Base-by-base conservation (phyloP, 2,329 filamentous ascomycete species). In the Akanthomyces lecanii region DNA sequence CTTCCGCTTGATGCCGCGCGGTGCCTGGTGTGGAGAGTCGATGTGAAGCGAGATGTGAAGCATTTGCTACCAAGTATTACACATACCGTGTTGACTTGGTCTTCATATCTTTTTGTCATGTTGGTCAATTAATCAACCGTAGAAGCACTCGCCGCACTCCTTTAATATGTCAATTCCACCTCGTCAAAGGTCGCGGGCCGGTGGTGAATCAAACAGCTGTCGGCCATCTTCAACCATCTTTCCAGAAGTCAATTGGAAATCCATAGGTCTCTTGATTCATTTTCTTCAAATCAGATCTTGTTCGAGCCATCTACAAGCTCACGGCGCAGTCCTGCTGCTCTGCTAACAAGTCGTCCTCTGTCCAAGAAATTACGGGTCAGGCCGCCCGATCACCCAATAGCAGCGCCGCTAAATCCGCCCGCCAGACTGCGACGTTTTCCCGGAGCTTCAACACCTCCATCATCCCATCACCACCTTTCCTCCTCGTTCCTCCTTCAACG, bases 381-480 rank as follows among this genome's bases (percentile, higher is more conserved):
- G 8, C 28, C 38, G 11, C 28, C 25, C 36, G 18, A 36, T 5
- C 21, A 38, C 4, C 59, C 59, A 61, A 61, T 61, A 38, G 42
- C 30, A 48, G 21, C 21, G 6, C 51, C 12, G 59, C n/a, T 25
- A 61, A 48, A 54, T 52, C 58, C 59, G 42, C 42, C 59, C 30
- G 40, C 58, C 48, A 53, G 30, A 48, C 48, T 61, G 59, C 59
- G 59, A 54, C 59, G 51, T 61, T 61, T 61, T 61, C 33, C 59
- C 51, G 30, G 11, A 61, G 59, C 59, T 61, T 54, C 59, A 55
- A n/a, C 42, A 38, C 14, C 18, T 18, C 38, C 50, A 59, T 40
- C 38, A 36, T 21, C 28, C 10, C n/a, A 11, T 38, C 47, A 30
- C 33, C 50, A 38, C 30, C 28, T 55, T 8, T n/a, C 16, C 30